A percentile compares a stretch with the other conserved stretches of the same genome.
These are phyloP conservation scores for Mycena vulgaris DNA, from an alignment of 768 basidiomycete genomes.

Conservation along the genomic window DNA sequence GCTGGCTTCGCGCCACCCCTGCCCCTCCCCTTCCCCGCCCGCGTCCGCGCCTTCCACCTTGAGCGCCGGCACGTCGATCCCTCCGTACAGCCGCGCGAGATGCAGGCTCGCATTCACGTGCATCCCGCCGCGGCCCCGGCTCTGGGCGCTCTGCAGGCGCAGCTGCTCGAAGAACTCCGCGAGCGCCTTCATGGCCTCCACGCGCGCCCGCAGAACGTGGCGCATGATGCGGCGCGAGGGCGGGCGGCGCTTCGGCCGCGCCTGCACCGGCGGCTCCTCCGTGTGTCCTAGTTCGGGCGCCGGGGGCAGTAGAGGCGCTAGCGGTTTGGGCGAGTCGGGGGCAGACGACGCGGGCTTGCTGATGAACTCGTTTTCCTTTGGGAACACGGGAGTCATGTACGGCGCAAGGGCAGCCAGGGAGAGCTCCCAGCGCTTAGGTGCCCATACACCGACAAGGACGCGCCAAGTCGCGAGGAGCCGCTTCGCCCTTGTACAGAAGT, in stretches of 20 bases:
- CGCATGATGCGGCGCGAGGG: slow-evolving; percentile 89
- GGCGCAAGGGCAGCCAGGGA: slow-evolving; percentile 79
- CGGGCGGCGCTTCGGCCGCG: slow-evolving; percentile 62
- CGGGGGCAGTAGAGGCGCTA: slow-evolving; percentile 38
- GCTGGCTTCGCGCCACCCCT: slow-evolving; percentile 74
- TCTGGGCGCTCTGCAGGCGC: slow-evolving; percentile 45
- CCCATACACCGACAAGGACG: slow-evolving; percentile 96
- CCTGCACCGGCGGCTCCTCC: slow-evolving; percentile 59
- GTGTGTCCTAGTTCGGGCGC: slow-evolving; percentile 45
- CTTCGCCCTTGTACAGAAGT: slow-evolving; percentile 74
- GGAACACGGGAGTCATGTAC: slow-evolving; percentile 77
- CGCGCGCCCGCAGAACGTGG: slow-evolving; percentile 90
- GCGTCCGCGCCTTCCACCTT: slow-evolving; percentile 44
- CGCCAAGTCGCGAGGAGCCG: slow-evolving; percentile 95
- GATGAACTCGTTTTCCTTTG: slow-evolving; percentile 82
- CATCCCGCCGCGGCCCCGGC: slow-evolving; percentile 51
- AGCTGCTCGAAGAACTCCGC: slow-evolving; percentile 81
- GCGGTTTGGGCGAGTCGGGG: slow-evolving; percentile 37
- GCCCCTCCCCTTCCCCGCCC: slow-evolving; percentile 34
- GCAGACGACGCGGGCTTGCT: slow-evolving; percentile 57
- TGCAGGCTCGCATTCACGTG: slow-evolving; percentile 62
- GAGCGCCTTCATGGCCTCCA: slow-evolving; percentile 84
- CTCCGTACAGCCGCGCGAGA: slow-evolving; percentile 68
- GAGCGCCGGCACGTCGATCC: slow-evolving; percentile 52
- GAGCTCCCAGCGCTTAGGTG: slow-evolving; percentile 87